A percentile compares a stretch with the other conserved stretches of the same genome.
phyloP scores from a whole-genome alignment of 2,329 filamentous ascomycete genomes.

The Metarhizium guizhouense region DNA sequence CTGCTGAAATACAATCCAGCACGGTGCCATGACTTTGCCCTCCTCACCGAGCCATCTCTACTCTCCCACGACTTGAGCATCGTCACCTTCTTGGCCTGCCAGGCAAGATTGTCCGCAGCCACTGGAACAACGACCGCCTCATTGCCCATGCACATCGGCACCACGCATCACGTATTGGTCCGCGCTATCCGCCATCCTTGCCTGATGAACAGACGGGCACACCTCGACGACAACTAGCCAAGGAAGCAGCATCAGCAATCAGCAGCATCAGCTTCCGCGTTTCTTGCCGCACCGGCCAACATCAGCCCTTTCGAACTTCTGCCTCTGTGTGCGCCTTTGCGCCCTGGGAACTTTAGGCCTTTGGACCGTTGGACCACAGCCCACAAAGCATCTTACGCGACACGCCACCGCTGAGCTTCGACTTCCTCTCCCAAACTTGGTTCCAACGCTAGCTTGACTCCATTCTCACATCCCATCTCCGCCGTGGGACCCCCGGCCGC shows the following conservation, averaged over 20 bases:
- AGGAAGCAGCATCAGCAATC: conserved; percentile 1
- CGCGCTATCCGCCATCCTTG: conserved; percentile 14
- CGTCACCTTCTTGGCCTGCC: conserved; percentile 13
- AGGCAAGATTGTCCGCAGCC: conserved; percentile 8
- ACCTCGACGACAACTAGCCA: conserved; percentile 2
- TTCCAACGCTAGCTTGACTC: conserved; percentile 11
- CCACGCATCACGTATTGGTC: conserved; percentile 13
- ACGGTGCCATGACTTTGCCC: conserved; percentile 23
- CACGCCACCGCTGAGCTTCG: background rate
- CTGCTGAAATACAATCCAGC: conserved; percentile 32
- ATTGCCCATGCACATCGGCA: conserved; percentile 13
- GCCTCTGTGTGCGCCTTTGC: background rate
- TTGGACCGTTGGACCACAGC: background rate
- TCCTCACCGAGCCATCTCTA: conserved; percentile 32
- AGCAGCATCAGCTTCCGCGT: background rate
- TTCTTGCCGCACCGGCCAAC: background rate
- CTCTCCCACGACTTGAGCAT: conserved; percentile 26
- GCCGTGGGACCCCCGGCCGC: conserved; percentile 13
- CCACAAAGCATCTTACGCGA: background rate
- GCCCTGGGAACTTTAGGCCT: background rate
- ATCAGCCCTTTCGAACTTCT: background rate
- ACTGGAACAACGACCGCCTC: conserved; percentile 6
- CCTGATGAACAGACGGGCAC: conserved; percentile 5
- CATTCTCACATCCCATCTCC: conserved; percentile 16
- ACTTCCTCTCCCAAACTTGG: background rate